phyloP scores from a whole-genome alignment of 768 basidiomycete species.

The Mrakia hoshinonis region DNA sequence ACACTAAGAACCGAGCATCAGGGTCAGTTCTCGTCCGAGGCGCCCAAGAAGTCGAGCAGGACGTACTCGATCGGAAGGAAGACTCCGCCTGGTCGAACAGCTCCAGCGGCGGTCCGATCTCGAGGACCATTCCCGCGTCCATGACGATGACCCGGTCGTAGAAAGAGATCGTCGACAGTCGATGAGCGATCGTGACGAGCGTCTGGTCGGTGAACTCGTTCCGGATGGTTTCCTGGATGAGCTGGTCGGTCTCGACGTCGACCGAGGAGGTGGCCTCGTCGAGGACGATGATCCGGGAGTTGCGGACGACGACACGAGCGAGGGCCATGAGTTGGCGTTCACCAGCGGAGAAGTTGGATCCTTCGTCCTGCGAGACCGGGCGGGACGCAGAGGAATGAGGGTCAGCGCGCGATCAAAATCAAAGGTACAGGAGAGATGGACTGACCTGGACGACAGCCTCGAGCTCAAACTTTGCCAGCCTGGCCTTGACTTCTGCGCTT shows the following conservation, averaged over 20 bases:
- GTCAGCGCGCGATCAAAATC: background rate
- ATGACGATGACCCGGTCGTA: conserved; percentile 19
- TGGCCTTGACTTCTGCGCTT: conserved; percentile 54
- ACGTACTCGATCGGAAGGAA: conserved; percentile 19
- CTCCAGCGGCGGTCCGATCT: conserved; percentile 18
- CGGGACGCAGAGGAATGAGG: background rate
- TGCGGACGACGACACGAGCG: background rate
- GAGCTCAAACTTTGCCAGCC: no score
- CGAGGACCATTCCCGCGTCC: conserved; percentile 15
- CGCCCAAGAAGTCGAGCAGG: background rate
- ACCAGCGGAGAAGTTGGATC: background rate
- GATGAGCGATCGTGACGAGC: conserved; percentile 77
- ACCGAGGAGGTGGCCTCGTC: conserved; percentile 32
- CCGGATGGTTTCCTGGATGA: conserved; percentile 82
- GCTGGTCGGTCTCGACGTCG: conserved; percentile 43
- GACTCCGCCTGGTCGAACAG: conserved; percentile 17
- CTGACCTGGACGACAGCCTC: no score
- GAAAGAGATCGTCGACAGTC: conserved; percentile 47
- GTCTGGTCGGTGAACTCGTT: conserved; percentile 78
- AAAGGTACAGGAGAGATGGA: background rate
- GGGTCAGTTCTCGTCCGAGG: background rate
- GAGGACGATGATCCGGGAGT: conserved; percentile 9
- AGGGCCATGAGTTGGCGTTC: background rate
- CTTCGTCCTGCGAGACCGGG: background rate
- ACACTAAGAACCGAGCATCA: conserved; percentile 10